Evolutionary conservation across 495 filamentous ascomycete species (phyloP), one percentile per base, ranked within the genome.

Genomic region (Geopyxis carbonaria): DNA sequence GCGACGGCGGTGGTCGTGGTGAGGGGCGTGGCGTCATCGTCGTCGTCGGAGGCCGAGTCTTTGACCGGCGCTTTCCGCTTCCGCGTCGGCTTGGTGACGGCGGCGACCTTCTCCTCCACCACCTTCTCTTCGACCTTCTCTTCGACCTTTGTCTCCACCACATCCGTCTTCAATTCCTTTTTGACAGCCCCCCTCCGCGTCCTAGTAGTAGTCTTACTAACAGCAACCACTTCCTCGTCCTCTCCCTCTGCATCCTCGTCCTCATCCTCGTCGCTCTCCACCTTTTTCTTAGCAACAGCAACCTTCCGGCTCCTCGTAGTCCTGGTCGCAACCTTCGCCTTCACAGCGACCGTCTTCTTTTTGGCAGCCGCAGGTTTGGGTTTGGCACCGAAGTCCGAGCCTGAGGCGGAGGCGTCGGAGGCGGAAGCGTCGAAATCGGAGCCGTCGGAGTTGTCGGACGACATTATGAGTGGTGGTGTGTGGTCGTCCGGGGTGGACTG

Each of bases 31-130:
- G 37, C 31, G 22, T 15, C 29, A n/a, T 21, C 18, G 19, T n/a
- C 15, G 23, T 21, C 15, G 22, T 11, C 9, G 21, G 35, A 14
- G 22, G 25, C 8, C 7, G n/a, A 7, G 25, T 7, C 25, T 7
- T 7, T n/a, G 25, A 7, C 25, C n/a, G n/a, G 25, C 8, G 24
- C 16, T 39, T 39, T 39, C 2, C 24, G 36, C 21, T 28, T 39
- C 16, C 30, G 28, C 4, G 18, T 22, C 3, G 34, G n/a, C 7
- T 11, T 22, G 2, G 21, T 23, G 2, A 18, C 31, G 7, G 16
- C 7, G 7, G 18, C 20, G 3, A 13, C 16, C 31, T n/a, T 3
- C 2, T 18, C 5, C 16, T 37, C 25, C 11, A 22, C 21, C 5
- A 2, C 34, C 10, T 36, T 21, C 34, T 16, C 14, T 4, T 36